phyloP scores from a whole-genome alignment of 208 protist species.

The Trichomonas tenax region DNA sequence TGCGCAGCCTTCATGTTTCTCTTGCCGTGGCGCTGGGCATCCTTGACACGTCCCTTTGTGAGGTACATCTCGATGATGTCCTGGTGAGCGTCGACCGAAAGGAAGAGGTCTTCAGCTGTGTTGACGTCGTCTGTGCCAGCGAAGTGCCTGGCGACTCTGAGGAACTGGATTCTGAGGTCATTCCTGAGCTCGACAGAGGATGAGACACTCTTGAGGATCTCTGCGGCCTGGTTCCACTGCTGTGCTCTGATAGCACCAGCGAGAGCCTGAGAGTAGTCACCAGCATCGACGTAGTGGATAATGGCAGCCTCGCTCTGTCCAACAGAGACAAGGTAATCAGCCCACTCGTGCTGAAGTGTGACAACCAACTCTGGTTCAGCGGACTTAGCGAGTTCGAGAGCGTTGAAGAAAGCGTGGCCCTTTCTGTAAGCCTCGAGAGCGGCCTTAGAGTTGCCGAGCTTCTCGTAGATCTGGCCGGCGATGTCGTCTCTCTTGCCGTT shows the following conservation, averaged over 20 bases:
- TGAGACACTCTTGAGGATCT: not conserved
- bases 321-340: not conserved
- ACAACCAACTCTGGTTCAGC: not conserved
- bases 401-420: not conserved
- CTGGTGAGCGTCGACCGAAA: not conserved
- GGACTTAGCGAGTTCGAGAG: not conserved
- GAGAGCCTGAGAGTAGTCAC: not conserved
- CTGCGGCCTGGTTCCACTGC: not conserved
- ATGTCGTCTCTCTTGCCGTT: not conserved
- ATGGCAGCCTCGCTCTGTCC: not conserved
- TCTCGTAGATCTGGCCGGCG: not conserved
- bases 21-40: not conserved
- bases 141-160: not conserved
- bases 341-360: not conserved
- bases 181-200: not conserved
- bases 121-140: not conserved
- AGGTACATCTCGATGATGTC: not conserved
- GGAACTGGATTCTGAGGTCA: not conserved
- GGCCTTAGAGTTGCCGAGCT: not conserved
- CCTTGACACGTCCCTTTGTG: not conserved
- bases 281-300: not conserved
- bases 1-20: not conserved
- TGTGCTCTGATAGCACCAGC: not conserved
- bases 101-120: not conserved
- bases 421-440: not conserved